phyloP scores from a whole-genome alignment of 2,329 filamentous ascomycete genomes.

The Colletotrichum sp. region DNA sequence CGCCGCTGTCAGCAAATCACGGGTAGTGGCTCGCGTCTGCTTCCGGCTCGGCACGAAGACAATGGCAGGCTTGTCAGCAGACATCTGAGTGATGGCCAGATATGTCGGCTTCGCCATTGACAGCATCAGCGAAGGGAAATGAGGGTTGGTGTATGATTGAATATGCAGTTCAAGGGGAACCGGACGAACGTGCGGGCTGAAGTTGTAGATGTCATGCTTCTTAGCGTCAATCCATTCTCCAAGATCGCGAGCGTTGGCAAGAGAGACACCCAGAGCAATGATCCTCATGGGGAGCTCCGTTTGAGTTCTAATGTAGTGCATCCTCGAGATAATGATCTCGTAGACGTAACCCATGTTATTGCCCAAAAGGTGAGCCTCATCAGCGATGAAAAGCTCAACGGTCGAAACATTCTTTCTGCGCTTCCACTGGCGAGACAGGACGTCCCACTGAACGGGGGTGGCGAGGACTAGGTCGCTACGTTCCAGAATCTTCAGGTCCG shows the following conservation, averaged over 20 bases:
- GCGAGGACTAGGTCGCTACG: constrained; percentile 88
- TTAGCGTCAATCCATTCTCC: constrained; percentile 98
- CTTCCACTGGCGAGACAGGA: constrained; percentile 94
- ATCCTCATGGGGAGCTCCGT: constrained; percentile 86
- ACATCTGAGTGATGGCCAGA: constrained; percentile 85
- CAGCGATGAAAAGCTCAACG: constrained; percentile 90
- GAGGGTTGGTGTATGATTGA: constrained; percentile 93
- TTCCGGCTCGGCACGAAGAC: constrained; percentile 94
- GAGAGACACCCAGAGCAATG: constrained; percentile 86
- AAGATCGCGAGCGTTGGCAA: constrained; percentile 91
- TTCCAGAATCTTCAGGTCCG: constrained; percentile 88
- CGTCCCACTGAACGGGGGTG: constrained; percentile 95
- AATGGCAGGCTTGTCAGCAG: constrained; percentile 86
- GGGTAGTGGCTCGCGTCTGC: constrained; percentile 85
- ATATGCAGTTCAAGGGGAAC: constrained; percentile 93
- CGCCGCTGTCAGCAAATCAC: constrained; percentile 87
- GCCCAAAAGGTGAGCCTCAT: constrained; percentile 93
- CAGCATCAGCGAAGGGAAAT: constrained; percentile 97
- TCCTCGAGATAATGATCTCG: constrained; percentile 95
- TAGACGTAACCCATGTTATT: constrained; percentile 88
- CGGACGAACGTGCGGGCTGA: constrained; percentile 89
- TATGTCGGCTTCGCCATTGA: constrained; percentile 98
- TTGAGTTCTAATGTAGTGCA: constrained; percentile 94
- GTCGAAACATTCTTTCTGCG: constrained; percentile 93
- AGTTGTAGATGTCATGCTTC: constrained; percentile 99